Conservation (phyloP, 139 green algal genomes). For the Coelastrella sp. region DNA sequence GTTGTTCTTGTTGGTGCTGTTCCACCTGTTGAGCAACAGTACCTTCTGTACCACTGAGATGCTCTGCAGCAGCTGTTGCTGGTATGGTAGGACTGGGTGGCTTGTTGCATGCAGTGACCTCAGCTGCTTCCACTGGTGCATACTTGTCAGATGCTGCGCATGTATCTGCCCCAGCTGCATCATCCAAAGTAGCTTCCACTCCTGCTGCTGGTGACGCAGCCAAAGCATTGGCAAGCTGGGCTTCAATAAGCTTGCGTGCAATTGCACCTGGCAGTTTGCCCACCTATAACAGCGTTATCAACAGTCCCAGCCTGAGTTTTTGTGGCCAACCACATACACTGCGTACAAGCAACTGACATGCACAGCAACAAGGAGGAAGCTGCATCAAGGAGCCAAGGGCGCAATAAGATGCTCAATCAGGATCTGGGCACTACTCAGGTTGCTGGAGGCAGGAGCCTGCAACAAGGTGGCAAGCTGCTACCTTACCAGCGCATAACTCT, state of each 20-base stretch:
- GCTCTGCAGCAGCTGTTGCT: too few relatives aligned
- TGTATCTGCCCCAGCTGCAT: neutral
- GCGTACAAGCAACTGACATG: too few relatives aligned
- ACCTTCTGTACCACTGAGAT: too few relatives aligned
- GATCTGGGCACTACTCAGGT: too few relatives aligned
- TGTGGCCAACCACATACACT: too few relatives aligned
- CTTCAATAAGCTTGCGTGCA: conserved; percentile 26
- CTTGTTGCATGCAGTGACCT: too few relatives aligned
- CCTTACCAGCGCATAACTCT: conserved; percentile 26
- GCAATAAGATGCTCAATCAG: too few relatives aligned
- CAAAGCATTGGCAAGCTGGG: conserved; percentile 25
- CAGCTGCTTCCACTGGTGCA: neutral
- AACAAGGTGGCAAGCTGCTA: neutral
- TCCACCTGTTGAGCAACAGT: too few relatives aligned
- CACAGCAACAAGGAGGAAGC: neutral
- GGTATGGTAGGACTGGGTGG: too few relatives aligned
- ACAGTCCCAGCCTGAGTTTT: too few relatives aligned
- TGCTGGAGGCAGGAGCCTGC: too few relatives aligned
- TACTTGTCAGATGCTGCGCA: neutral
- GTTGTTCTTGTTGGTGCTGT: conserved; percentile 15
- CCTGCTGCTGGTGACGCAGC: neutral
- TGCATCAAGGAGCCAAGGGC: neutral
- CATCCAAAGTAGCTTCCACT: neutral
- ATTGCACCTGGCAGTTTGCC: conserved; percentile 2
- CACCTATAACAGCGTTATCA: too few relatives aligned